phyloP scores from a whole-genome alignment of 1,284 basidiomycete genomes.

The Fomes fomentarius region DNA sequence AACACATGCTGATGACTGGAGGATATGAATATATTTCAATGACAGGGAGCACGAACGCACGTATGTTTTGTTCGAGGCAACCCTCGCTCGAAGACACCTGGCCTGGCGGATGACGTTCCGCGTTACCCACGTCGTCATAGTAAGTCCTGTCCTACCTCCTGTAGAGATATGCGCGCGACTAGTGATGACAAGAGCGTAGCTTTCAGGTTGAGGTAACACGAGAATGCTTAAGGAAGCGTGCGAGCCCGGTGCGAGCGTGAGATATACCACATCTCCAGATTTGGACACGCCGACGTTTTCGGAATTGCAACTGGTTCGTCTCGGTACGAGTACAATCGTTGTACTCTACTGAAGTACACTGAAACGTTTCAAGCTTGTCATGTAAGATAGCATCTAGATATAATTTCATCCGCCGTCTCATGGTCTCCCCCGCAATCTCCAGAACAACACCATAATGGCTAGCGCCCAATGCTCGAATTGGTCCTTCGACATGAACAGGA shows the following conservation, averaged over 20 bases:
- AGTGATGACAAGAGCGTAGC: too few species aligned
- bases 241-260: too few species aligned
- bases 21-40: background rate
- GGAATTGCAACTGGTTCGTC: too few species aligned
- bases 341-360: too few species aligned
- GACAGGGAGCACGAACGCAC: background rate
- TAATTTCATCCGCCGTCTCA: conserved; percentile 2
- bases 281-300: too few species aligned
- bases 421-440: conserved; percentile 25
- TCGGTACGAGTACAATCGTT: too few species aligned
- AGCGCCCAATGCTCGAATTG: conserved; percentile 82
- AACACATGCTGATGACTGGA: background rate
- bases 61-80: background rate
- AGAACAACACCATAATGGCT: conserved; percentile 58
- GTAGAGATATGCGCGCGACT: too few species aligned
- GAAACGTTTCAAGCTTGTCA: too few species aligned
- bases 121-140: background rate
- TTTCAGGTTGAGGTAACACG: too few species aligned
- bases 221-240: too few species aligned
- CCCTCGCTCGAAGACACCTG: background rate
- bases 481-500: conserved; percentile 83
- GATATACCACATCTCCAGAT: too few species aligned
- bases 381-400: background rate
- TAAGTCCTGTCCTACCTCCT: background rate
- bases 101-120: background rate